Conservation (phyloP, 2,329 filamentous ascomycete genomes). For the Neonectria ditissima region DNA sequence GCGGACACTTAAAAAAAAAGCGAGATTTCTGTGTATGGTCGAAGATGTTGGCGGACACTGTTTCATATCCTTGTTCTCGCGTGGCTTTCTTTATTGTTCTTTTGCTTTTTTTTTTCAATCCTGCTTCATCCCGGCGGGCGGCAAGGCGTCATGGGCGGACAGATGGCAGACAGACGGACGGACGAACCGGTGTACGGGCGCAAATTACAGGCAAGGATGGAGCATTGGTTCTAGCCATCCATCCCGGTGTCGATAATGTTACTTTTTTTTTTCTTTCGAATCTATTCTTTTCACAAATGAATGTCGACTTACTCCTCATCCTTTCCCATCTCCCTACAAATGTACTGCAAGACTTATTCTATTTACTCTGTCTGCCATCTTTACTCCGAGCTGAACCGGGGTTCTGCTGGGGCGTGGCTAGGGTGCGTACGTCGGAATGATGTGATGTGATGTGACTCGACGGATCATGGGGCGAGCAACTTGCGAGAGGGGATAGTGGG, state of each 20-base stretch:
- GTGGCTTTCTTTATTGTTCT: slow-evolving; percentile 17
- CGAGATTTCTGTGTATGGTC: neutral
- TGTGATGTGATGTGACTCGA: slow-evolving; percentile 17
- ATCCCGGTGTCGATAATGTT: neutral
- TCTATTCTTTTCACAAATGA: neutral
- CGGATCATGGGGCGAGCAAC: slow-evolving; percentile 3
- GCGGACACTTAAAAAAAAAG: slow-evolving; percentile 9
- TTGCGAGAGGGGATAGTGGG: neutral
- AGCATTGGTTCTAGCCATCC: slow-evolving; percentile 1
- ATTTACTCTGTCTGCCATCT: neutral
- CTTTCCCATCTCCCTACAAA: neutral
- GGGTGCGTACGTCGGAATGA: slow-evolving; percentile 13
- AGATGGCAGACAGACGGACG: slow-evolving; percentile 30
- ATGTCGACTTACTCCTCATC: neutral
- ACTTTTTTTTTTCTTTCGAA: neutral
- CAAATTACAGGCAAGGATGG: slow-evolving; percentile 6
- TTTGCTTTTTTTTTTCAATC: slow-evolving; percentile 1
- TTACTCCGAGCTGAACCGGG: slow-evolving; percentile 1
- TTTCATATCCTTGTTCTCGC: slow-evolving; percentile 8
- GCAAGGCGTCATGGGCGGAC: slow-evolving; percentile 39
- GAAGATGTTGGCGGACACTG: slow-evolving; percentile 12
- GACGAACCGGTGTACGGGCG: slow-evolving; percentile 36
- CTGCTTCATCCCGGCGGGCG: slow-evolving; percentile 26
- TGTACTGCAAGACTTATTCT: neutral
- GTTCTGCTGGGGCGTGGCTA: neutral